Evolutionary conservation across 179 eudicot genomes (phyloP).

Genomic region (Gypsophila paniculata): DNA sequence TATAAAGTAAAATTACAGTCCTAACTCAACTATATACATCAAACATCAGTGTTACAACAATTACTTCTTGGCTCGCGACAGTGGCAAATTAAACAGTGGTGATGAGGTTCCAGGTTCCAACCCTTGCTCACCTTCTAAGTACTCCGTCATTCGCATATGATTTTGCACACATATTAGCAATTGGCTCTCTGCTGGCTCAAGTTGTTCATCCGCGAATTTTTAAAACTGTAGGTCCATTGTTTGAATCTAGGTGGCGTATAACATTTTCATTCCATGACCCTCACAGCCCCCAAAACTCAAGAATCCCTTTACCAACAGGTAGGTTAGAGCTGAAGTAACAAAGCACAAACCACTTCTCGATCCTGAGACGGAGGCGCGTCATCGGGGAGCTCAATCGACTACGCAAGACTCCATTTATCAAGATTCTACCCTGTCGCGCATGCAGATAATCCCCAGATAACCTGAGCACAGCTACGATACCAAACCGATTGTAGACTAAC

Average conservation of each 20-base stretch:
- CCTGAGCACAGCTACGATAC: conserved; percentile 17
- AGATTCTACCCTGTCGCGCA: conserved; percentile 22
- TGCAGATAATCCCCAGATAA: conserved; percentile 15
- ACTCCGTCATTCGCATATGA: too few relatives aligned
- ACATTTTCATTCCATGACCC: background rate
- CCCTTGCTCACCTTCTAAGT: background rate
- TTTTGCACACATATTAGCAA: background rate
- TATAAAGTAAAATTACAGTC: conserved; percentile 27
- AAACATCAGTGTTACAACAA: conserved; percentile 17
- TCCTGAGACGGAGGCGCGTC: background rate
- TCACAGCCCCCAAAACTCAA: background rate
- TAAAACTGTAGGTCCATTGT: background rate
- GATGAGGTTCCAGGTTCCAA: too few relatives aligned
- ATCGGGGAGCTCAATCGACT: conserved; percentile 15
- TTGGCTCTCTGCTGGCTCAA: background rate
- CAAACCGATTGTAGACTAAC: conserved; percentile 16
- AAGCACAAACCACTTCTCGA: background rate
- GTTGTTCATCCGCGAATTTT: background rate
- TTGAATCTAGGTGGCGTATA: background rate
- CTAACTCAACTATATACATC: conserved; percentile 35
- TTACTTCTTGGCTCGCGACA: background rate
- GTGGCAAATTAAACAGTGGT: conserved; percentile 5
- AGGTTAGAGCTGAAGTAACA: conserved; percentile 6
- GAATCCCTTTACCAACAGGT: too few relatives aligned
- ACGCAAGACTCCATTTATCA: conserved; percentile 35